phyloP scores from a whole-genome alignment of 2,329 filamentous ascomycete species.

The Blastomyces percursus region DNA sequence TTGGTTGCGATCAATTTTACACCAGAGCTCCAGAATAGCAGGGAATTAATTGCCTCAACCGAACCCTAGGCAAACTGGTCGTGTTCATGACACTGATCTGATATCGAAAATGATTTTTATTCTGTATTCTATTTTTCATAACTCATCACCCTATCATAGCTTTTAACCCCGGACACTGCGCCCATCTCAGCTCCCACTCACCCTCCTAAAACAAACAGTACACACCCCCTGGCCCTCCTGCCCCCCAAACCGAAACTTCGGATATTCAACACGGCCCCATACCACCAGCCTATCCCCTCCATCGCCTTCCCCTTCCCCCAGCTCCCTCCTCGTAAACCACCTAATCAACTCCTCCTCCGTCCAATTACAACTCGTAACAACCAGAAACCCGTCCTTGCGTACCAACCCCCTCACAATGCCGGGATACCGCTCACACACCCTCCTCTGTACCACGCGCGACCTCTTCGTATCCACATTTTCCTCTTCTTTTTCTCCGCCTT shows the following conservation, averaged over 20 bases:
- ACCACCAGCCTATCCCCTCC: slow-evolving; percentile 43
- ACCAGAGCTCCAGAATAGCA: no score
- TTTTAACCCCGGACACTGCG: not conserved
- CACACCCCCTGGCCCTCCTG: slow-evolving; percentile 80
- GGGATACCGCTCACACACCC: slow-evolving; percentile 65
- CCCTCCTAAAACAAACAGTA: slow-evolving; percentile 65
- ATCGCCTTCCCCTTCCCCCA: slow-evolving; percentile 14
- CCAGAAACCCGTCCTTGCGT: slow-evolving; percentile 57
- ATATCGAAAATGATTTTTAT: not conserved
- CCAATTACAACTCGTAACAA: slow-evolving; percentile 98
- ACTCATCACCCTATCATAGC: not conserved
- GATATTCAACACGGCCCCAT: slow-evolving; percentile 64
- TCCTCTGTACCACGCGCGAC: slow-evolving; percentile 29
- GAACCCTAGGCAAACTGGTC: not conserved
- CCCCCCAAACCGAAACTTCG: slow-evolving; percentile 79
- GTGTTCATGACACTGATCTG: not conserved
- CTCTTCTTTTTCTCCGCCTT: slow-evolving; percentile 24
- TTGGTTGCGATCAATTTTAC: no score
- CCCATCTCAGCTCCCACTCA: slow-evolving; percentile 8
- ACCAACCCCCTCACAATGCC: slow-evolving; percentile 58
- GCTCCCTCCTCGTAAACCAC: slow-evolving; percentile 56
- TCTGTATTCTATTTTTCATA: not conserved
- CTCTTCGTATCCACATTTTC: slow-evolving; percentile 34
- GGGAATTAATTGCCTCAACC: no score
- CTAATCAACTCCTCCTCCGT: slow-evolving; percentile 71